A percentile compares a stretch with the other conserved stretches of the same genome.
These are phyloP conservation scores for Leucaena leucocephala DNA, from an alignment of 306 rosid genomes.

Conservation along the genomic window DNA sequence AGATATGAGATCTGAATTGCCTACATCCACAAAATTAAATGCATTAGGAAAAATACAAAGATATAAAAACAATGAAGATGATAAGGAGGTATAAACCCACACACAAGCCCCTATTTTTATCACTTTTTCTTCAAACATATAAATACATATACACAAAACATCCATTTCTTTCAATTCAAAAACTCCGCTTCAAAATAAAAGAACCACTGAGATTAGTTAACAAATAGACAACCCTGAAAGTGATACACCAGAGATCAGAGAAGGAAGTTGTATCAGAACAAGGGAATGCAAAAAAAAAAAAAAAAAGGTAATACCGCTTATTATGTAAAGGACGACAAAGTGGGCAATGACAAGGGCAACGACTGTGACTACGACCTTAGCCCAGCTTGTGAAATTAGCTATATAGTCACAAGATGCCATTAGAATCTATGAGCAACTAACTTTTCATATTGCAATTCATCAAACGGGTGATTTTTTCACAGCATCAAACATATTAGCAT, in stretches of 20 bases:
- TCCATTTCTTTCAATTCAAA: neutral
- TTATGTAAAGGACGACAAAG: neutral
- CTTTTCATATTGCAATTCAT: constrained; percentile 40
- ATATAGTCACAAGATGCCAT: neutral
- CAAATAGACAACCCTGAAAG: neutral
- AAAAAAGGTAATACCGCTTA: neutral
- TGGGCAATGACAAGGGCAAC: too few species aligned
- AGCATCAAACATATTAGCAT: constrained; percentile 51
- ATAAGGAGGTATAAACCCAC: too few species aligned
- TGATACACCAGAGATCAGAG: neutral
- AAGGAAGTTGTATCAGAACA: neutral
- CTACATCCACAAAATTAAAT: too few species aligned
- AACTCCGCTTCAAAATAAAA: neutral
- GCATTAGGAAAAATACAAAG: too few species aligned
- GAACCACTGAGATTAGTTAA: neutral
- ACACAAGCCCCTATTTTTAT: neutral
- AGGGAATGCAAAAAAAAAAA: neutral
- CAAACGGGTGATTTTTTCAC: constrained; percentile 48
- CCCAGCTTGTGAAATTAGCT: neutral
- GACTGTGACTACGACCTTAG: neutral
- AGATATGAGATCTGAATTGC: too few species aligned
- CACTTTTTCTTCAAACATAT: neutral
- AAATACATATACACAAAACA: neutral
- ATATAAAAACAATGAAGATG: too few species aligned
- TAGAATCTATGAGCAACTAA: neutral